Evolutionary conservation across 441 rosid species (phyloP).

Genomic region (Flueggea neowawraea): DNA sequence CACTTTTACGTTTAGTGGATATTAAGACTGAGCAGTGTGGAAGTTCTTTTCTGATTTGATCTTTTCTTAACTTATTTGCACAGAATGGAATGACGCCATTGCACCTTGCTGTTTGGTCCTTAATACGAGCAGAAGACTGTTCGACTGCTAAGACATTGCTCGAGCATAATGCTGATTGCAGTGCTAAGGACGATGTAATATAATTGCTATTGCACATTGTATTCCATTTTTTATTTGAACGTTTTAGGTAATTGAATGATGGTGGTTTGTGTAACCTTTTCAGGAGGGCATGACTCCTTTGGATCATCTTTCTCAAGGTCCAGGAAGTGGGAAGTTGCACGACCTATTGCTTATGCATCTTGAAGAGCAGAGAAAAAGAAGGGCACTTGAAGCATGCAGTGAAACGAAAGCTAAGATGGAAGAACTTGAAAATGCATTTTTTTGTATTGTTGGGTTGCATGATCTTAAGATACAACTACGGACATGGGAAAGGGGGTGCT

Average conservation of each 20-base stretch:
- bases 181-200: conserved; percentile 77
- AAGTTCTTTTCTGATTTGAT: conserved; percentile 9
- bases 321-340: conserved; percentile 64
- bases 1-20: not conserved
- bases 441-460: conserved; percentile 67
- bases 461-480: conserved; percentile 84
- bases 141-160: conserved; percentile 83
- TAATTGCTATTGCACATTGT: conserved; percentile 4
- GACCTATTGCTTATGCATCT: conserved; percentile 52
- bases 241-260: conserved; percentile 1
- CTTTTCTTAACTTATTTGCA: conserved; percentile 19
- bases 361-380: conserved; percentile 81
- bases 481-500: conserved; percentile 98
- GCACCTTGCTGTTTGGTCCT: conserved; percentile 95
- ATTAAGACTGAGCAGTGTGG: too few relatives aligned
- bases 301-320: conserved; percentile 80
- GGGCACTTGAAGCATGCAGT: conserved; percentile 76
- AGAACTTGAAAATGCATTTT: conserved; percentile 74
- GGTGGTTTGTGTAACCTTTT: conserved; percentile 12
- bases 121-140: conserved; percentile 69
- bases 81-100: conserved; percentile 99
- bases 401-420: conserved; percentile 88
- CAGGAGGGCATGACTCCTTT: conserved; percentile 95
- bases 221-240: conserved; percentile 4
- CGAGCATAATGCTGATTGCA: conserved; percentile 82